Percentiles rank a stretch among this genome's conserved stretches.
These are phyloP conservation scores for Thozetella sp. DNA, from an alignment of 495 filamentous ascomycete genomes.

Conservation along the genomic window DNA sequence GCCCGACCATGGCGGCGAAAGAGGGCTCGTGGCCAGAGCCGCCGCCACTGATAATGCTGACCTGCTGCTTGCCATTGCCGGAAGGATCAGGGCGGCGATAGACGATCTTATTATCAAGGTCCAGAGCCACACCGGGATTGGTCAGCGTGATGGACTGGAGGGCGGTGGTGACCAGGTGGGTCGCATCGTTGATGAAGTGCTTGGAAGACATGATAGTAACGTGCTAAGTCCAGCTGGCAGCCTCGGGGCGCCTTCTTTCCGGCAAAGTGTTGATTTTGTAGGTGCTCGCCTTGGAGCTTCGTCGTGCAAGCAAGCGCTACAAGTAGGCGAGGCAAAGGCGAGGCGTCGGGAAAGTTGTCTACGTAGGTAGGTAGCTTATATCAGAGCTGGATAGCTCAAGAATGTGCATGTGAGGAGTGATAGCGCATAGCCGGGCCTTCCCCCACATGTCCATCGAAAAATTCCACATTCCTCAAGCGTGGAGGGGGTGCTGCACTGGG, in stretches of 20 bases:
- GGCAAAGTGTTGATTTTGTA: background rate
- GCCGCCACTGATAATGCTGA: conserved; percentile 86
- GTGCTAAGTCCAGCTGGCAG: background rate
- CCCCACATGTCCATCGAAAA: too few species aligned
- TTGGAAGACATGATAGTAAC: conserved; percentile 64
- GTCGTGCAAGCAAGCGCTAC: too few species aligned
- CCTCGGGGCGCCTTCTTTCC: too few species aligned
- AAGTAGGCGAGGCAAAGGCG: too few species aligned
- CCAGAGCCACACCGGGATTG: conserved; percentile 84
- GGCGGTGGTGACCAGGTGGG: conserved; percentile 75
- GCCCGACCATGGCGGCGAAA: conserved; percentile 70
- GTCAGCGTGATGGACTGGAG: conserved; percentile 77
- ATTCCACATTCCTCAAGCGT: too few species aligned
- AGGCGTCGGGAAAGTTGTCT: too few species aligned
- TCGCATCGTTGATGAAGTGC: conserved; percentile 92
- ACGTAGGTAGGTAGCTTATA: too few species aligned
- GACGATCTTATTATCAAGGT: conserved; percentile 81
- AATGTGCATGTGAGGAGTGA: too few species aligned
- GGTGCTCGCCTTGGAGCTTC: too few species aligned
- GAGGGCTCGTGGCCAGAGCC: conserved; percentile 93
- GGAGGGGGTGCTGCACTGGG: too few species aligned
- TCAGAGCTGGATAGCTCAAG: too few species aligned
- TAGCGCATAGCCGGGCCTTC: too few species aligned
- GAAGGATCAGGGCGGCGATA: conserved; percentile 65
- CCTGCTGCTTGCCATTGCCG: conserved; percentile 41